Percentiles rank a stretch among this genome's conserved stretches.
Evolutionary conservation across 2,329 filamentous ascomycete species (phyloP).

Genomic region (Penicillium sp.): DNA sequence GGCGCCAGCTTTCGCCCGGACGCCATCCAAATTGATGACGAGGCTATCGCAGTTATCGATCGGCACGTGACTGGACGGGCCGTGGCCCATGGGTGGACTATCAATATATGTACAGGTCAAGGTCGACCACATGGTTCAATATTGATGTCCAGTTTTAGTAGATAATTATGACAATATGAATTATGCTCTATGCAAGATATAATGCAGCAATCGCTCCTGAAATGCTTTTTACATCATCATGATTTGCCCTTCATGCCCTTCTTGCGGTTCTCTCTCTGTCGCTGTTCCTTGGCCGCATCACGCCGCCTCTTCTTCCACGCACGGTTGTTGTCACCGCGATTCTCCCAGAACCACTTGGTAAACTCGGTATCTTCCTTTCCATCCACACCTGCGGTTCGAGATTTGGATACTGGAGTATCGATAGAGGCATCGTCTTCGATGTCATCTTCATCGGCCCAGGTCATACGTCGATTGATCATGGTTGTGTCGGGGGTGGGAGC

Average conservation of each 20-base stretch:
- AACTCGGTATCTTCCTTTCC: constrained; percentile 59
- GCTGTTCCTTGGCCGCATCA: constrained; percentile 63
- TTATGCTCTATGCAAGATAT: constrained; percentile 6
- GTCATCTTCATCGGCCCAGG: constrained; percentile 32
- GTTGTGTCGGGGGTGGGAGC: constrained; percentile 95
- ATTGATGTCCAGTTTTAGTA: too few relatives aligned
- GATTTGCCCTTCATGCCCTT: constrained; percentile 49
- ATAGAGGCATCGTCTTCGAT: constrained; percentile 30
- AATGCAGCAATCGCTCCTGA: neutral
- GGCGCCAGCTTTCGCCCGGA: neutral
- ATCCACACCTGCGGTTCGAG: constrained; percentile 8
- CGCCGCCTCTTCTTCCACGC: constrained; percentile 60
- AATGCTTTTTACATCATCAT: constrained; percentile 12
- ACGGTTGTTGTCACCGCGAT: constrained; percentile 55
- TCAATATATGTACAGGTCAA: too few relatives aligned
- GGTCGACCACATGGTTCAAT: too few relatives aligned
- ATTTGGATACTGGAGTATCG: constrained; percentile 31
- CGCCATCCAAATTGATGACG: too few relatives aligned
- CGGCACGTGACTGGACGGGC: constrained; percentile 6
- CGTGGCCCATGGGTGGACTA: too few relatives aligned
- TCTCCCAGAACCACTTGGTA: constrained; percentile 64
- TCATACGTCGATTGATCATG: constrained; percentile 58
- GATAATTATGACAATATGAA: neutral
- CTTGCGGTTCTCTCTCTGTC: constrained; percentile 63
- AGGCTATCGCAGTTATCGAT: neutral